Base-by-base conservation (phyloP, 225 moss, liverwort and hornwort species). In the Thuidium tamariscinum region DNA sequence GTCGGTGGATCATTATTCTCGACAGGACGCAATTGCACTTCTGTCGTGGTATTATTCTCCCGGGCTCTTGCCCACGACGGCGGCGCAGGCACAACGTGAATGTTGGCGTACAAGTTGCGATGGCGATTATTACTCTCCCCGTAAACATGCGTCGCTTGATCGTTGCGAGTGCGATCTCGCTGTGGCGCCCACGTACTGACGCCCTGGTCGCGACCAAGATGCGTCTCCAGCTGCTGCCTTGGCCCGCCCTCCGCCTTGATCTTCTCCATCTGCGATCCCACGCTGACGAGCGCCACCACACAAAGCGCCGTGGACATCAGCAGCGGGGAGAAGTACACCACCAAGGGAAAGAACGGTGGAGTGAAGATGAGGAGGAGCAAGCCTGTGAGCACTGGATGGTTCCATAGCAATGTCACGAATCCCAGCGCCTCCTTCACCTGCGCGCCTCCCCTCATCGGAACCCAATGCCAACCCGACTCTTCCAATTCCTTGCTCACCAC, bases 291-390 rank as follows among this genome's bases (percentile, higher is more conserved):
- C 41, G 96, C 97, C 73, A 95, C 88, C 85, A 94, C 92, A 80
- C 94, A 96, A 17, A 98, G 92, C 73, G 93, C 96, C 9, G 97
- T 98, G 77, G 95, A 96, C 86, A 96, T 91, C 73, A 98, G 91
- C 27, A 98, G 94, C 78, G 97, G 97, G 61, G 96, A 98, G 91
- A 98, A 98, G 80, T 95, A 98, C 52, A 95, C 91, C 73, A 98
- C 86, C 72, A 98, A 32, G 7, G 96, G 95, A 65, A 95, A 98
- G 80, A 98, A 95, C n/a, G 97, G 94, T 37, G 97, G 97, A 21
- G 97, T 96, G 90, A 95, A 96, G 81, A 95, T 84, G 81, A 98
- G 88, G 14, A 98, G 86, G 41, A 95, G 69, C 85, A 95, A 56
- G 88, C 95, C 94, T 48, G 93, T 95, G 11, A 96, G 90, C 37